Evolutionary conservation across 2,329 filamentous ascomycete species (phyloP).

Genomic region (Aspergillus aculeatinus): DNA sequence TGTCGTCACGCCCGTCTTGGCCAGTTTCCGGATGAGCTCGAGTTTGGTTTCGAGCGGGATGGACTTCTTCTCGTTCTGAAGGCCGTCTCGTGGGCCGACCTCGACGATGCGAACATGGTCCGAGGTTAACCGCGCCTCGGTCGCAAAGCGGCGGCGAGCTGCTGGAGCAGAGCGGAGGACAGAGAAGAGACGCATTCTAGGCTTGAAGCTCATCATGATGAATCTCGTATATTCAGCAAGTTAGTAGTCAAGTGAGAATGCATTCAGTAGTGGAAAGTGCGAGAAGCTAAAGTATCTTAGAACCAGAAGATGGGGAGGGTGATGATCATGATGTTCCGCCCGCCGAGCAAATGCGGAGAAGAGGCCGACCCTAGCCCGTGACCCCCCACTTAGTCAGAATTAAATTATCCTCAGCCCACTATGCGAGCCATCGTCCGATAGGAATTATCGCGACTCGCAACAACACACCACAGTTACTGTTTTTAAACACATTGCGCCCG

Average conservation of each 20-base stretch:
- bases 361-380: constrained; percentile 12
- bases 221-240: not conserved
- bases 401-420: constrained; percentile 3
- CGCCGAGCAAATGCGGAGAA: constrained; percentile 32
- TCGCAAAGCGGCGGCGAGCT: constrained; percentile 33
- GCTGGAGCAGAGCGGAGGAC: constrained; percentile 23
- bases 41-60: constrained; percentile 52
- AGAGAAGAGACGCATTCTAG: constrained; percentile 31
- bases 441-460: too few relatives aligned
- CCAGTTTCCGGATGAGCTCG: constrained; percentile 49
- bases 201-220: constrained; percentile 29
- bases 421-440: not conserved
- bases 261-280: not conserved
- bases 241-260: not conserved
- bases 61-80: constrained; percentile 54
- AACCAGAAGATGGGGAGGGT: not conserved
- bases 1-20: constrained; percentile 49
- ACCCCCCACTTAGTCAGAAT: constrained; percentile 23
- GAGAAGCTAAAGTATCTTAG: not conserved
- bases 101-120: constrained; percentile 55
- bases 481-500: not conserved
- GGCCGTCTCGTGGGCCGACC: constrained; percentile 54
- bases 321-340: constrained; percentile 10
- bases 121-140: constrained; percentile 43
- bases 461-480: too few relatives aligned